Evolutionary conservation across 306 rosid species (phyloP).

Genomic region (Glycine soja): DNA sequence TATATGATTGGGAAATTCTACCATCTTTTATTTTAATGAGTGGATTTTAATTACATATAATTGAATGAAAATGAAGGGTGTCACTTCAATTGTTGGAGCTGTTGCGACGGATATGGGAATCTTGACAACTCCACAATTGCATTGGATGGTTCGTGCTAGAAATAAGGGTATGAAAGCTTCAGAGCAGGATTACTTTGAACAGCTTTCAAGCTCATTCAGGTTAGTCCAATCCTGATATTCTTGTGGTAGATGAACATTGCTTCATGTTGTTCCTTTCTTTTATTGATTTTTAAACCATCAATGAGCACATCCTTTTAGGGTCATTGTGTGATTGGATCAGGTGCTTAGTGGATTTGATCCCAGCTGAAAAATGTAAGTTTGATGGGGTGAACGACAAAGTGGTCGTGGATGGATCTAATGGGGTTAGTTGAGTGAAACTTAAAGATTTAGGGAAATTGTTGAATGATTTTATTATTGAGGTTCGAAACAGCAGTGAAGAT

Average conservation of each 20-base stretch:
- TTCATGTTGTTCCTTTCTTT: conserved; percentile 23
- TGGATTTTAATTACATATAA: background rate
- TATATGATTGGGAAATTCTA: background rate
- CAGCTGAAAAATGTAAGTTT: conserved; percentile 48
- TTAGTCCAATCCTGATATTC: conserved; percentile 49
- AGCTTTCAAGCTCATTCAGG: conserved; percentile 82
- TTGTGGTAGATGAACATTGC: conserved; percentile 8
- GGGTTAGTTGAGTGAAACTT: no score
- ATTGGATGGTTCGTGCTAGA: conserved; percentile 93
- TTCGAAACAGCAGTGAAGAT: no score
- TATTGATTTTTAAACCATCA: conserved; percentile 26
- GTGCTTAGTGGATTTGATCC: conserved; percentile 85
- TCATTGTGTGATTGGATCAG: conserved; percentile 64
- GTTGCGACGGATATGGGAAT: conserved; percentile 76
- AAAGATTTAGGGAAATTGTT: no score
- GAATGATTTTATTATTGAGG: no score
- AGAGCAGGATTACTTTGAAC: conserved; percentile 75
- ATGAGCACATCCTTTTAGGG: conserved; percentile 42
- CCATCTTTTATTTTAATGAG: background rate
- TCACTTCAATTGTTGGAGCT: conserved; percentile 72
- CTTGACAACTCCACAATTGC: conserved; percentile 87
- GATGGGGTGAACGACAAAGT: no score
- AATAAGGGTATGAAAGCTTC: conserved; percentile 67
- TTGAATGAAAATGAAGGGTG: conserved; percentile 66
- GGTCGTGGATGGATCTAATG: no score